Conservation (phyloP, 768 basidiomycete species). For the Pleurotus platypus region DNA sequence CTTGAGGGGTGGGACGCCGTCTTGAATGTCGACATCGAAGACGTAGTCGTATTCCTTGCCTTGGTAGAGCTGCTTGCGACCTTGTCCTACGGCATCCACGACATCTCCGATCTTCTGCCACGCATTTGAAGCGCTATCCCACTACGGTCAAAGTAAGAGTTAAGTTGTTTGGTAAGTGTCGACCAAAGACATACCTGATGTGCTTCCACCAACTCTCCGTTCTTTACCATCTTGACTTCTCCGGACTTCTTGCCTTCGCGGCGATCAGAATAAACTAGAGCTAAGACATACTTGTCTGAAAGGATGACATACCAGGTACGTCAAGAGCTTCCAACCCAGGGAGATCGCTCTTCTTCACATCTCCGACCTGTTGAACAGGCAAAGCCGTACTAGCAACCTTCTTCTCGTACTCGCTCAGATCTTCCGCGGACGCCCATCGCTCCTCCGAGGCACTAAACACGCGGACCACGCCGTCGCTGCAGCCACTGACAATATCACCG, state of each 20-base stretch:
- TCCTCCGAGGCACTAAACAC: constrained; percentile 77
- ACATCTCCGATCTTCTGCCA: constrained; percentile 98
- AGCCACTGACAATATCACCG: constrained; percentile 88
- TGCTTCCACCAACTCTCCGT: constrained; percentile 79
- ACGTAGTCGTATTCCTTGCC: constrained; percentile 98
- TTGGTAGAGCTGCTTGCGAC: constrained; percentile 87
- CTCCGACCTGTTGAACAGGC: constrained; percentile 84
- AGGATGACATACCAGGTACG: constrained; percentile 54
- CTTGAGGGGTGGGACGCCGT: constrained; percentile 89
- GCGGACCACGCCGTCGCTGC: constrained; percentile 84
- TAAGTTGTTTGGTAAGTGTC: not conserved
- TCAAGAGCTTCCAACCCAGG: constrained; percentile 81
- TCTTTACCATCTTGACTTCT: constrained; percentile 89
- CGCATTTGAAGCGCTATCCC: constrained; percentile 61
- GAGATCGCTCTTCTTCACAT: constrained; percentile 89
- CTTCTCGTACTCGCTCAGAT: constrained; percentile 69
- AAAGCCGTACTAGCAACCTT: constrained; percentile 75
- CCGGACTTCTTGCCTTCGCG: constrained; percentile 85
- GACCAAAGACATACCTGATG: constrained; percentile 62
- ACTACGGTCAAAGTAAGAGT: constrained; percentile 43
- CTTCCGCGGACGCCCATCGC: constrained; percentile 66
- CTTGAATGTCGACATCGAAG: constrained; percentile 96
- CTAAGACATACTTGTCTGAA: not conserved
- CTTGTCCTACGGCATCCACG: constrained; percentile 88
- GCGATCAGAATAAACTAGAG: not conserved